Percentiles rank a stretch among this genome's conserved stretches.
These are phyloP conservation scores for Platanthera guangdongensis DNA, from an alignment of 106 monocot species.

Conservation along the genomic window DNA sequence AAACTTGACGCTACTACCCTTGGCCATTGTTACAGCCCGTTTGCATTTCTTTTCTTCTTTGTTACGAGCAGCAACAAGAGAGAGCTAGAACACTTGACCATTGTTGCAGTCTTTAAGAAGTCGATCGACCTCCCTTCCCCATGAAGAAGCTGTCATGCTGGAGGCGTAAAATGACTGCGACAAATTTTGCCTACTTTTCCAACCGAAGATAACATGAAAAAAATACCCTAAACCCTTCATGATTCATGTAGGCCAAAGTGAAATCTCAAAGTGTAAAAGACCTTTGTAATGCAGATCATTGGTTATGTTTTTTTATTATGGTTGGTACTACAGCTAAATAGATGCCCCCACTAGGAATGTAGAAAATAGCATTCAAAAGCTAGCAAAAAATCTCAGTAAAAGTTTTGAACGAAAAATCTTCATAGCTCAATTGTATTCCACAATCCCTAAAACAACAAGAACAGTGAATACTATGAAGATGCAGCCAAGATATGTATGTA, in stretches of 20 bases:
- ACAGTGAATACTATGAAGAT: slow-evolving; percentile 36
- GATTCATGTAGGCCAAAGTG: slow-evolving; percentile 35
- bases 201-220: neutral
- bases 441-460: slow-evolving; percentile 33
- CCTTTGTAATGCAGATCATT: slow-evolving; percentile 28
- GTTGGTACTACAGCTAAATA: slow-evolving; percentile 47
- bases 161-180: too few species aligned
- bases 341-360: slow-evolving; percentile 47
- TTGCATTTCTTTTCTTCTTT: too few species aligned
- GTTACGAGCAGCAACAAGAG: too few species aligned
- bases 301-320: slow-evolving; percentile 36
- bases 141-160: neutral
- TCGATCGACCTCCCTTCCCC: too few species aligned
- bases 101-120: too few species aligned
- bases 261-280: slow-evolving; percentile 43
- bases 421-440: slow-evolving; percentile 51
- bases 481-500: slow-evolving; percentile 35
- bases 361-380: slow-evolving; percentile 53
- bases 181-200: too few species aligned
- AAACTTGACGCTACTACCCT: too few species aligned
- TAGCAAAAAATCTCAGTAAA: slow-evolving; percentile 41
- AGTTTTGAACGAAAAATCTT: slow-evolving; percentile 51
- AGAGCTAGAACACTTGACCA: too few species aligned
- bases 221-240: slow-evolving; percentile 41
- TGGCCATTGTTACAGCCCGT: too few species aligned